phyloP scores from a whole-genome alignment of 495 filamentous ascomycete species.

The Hypoxylon subgilvum region DNA sequence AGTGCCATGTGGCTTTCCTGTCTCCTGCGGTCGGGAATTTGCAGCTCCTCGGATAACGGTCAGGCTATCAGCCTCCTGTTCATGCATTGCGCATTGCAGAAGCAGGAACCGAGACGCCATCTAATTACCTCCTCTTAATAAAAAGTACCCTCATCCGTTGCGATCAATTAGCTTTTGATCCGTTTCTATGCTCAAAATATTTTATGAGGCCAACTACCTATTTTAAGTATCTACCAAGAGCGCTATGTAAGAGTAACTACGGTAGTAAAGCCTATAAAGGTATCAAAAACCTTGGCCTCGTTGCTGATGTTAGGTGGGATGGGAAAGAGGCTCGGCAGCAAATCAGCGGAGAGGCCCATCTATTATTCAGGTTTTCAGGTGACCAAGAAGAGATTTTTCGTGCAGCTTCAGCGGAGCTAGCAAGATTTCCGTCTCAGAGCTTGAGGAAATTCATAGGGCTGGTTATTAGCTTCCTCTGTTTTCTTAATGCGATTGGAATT shows the following conservation, averaged over 20 bases:
- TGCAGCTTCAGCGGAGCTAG: conserved; percentile 15
- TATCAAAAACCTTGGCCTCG: neutral
- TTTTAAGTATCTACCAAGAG: too few relatives aligned
- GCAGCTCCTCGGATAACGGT: neutral
- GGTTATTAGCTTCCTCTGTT: conserved; percentile 2
- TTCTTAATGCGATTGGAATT: conserved; percentile 9
- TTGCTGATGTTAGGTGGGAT: conserved; percentile 6
- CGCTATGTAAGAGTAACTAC: too few relatives aligned
- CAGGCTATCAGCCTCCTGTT: conserved; percentile 3
- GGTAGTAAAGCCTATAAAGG: too few relatives aligned
- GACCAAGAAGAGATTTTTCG: conserved; percentile 23
- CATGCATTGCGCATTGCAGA: conserved; percentile 13
- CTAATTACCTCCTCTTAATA: too few relatives aligned
- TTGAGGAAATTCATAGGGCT: conserved; percentile 21
- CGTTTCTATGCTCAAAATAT: too few relatives aligned
- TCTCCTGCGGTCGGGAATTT: conserved; percentile 5
- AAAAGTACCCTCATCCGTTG: too few relatives aligned
- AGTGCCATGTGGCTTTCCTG: neutral
- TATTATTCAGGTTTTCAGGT: conserved; percentile 16
- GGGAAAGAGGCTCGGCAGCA: conserved; percentile 4
- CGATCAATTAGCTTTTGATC: too few relatives aligned
- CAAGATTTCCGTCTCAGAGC: neutral
- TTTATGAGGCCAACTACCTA: too few relatives aligned
- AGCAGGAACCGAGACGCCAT: conserved; percentile 9
- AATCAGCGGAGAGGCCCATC: conserved; percentile 5